Evolutionary conservation across 2,329 filamentous ascomycete genomes (phyloP), one percentile per base, ranked within the genome.

Genomic region (Fusarium duplospermum): DNA sequence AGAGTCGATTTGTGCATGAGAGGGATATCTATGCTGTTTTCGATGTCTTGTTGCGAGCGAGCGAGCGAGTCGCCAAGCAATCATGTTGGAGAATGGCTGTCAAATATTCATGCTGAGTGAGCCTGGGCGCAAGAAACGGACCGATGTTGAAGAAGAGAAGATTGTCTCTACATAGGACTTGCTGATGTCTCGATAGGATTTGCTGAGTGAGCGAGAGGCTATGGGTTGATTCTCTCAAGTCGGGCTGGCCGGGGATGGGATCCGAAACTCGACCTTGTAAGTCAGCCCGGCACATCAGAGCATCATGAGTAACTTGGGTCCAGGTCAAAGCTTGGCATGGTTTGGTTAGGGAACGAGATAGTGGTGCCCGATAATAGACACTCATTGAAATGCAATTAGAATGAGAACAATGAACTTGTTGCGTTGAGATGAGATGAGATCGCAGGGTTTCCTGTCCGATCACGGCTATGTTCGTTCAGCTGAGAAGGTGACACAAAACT

Each of bases 1-100:
- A 24, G 27, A 61, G 36, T 61, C 35, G 38, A 33, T 38, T 42
- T 45, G 11, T 40, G 27, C 45, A 54, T 18, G 33, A 35, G 27
- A 54, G n/a, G 60, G 60, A 38, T 7, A 62, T 62, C 22, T 40
- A 60, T 38, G 9, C 60, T 62, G 22, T 35, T 62, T 62, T 52
- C n/a, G 45, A 62, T 62, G 20, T 16, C 22, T 35, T 31, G 20
- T 62, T 56, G 60, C 60, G 60, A 62, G 33, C 13, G 33, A 35
- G 27, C 52, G 31, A 29, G 47, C 47, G 24, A 29, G 27, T 54
- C 18, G 27, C 18, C 50, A 52, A 42, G 57, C 57, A 42, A 42
- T 36, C 36, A 14, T 27, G 38, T 13, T 31, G 36, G 29, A 42
- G 36, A 10, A 18, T 31, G 11, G 24, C 4, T 60, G 36, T 60